Base-by-base conservation (phyloP, 2,329 filamentous ascomycete species). In the Raffaelea deltoideospora region DNA sequence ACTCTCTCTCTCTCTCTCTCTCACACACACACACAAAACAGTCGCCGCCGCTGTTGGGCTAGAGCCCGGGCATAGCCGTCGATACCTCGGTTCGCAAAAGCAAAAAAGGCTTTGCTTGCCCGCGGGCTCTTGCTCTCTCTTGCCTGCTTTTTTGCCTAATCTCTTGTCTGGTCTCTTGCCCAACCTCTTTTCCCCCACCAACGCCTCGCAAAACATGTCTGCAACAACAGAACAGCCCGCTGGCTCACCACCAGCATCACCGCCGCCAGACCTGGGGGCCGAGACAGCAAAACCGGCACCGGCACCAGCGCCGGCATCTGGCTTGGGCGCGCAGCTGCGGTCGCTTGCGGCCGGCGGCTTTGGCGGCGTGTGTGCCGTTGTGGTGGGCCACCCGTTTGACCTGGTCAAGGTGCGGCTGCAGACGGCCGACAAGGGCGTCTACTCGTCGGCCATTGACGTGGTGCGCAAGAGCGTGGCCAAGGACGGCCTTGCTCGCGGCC, bases 381-480 rank as follows among this genome's bases (percentile, higher is more conserved):
- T 98, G 30, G 87, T 96, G 41, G 82, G 90, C 39, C 90, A 98
- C 59, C 90, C 90, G 10, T 98, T 98, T 55, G 90, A 98, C 57
- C 69, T 98, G 49, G 88, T 96, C 57, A 98, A 98, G 64, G 90
- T 98, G 46, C 82, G 90, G 41, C 65, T 98, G 57, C 90, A 98
- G 66, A 98, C 90, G 3, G 86, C 90, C 26, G 87, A 96, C 61
- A 79, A 77, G 59, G 90, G 90, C 34, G 82, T 94, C 26, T 98
- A 98, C 62, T 79, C 67, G 26, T 79, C 81, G 32, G 90, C 90
- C 13, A 68, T 96, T 50, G 90, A 98, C 60, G 88, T 95, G 2
- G 86, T 96, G 44, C 69, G 72, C 57, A 93, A 81, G 65, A 88
- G 84, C 26, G 62, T 98, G 42, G 87, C 87, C 21, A 72, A 81